Evolutionary conservation across 1,139 yeast species (phyloP).

Genomic region (Diutina rugosa): DNA sequence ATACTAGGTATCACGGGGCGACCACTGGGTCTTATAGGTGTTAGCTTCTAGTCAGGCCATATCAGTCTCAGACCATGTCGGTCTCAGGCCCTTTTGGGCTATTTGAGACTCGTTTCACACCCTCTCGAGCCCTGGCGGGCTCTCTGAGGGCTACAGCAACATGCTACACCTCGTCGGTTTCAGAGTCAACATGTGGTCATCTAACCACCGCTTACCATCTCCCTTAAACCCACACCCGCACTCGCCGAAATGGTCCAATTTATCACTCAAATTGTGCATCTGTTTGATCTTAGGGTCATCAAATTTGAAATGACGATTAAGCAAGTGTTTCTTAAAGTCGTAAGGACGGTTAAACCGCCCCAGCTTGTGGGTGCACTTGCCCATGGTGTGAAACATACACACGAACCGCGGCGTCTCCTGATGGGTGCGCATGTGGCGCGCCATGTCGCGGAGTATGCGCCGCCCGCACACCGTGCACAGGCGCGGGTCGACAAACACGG

Average conservation of each 20-base stretch:
- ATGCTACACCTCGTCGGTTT: not conserved
- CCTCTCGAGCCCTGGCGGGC: no score
- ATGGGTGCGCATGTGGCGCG: conserved; percentile 56
- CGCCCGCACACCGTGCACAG: conserved; percentile 45
- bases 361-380: conserved; percentile 44
- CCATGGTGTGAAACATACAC: conserved; percentile 41
- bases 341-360: conserved; percentile 52
- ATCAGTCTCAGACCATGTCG: no score
- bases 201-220: conserved; percentile 44
- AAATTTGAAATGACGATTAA: conserved; percentile 49
- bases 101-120: no score
- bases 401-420: conserved; percentile 42
- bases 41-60: no score
- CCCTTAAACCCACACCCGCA: conserved; percentile 46
- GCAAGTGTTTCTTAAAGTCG: conserved; percentile 54
- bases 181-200: conserved; percentile 33
- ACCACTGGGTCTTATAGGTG: no score
- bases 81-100: no score
- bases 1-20: no score
- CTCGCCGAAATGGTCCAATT: conserved; percentile 37
- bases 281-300: conserved; percentile 35
- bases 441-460: conserved; percentile 46
- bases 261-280: conserved; percentile 40
- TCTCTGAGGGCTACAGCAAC: not conserved
- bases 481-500: conserved; percentile 13